Percentiles rank a stretch among this genome's conserved stretches.
phyloP scores from a whole-genome alignment of 129 eudicot species.

The Artemisia annua region DNA sequence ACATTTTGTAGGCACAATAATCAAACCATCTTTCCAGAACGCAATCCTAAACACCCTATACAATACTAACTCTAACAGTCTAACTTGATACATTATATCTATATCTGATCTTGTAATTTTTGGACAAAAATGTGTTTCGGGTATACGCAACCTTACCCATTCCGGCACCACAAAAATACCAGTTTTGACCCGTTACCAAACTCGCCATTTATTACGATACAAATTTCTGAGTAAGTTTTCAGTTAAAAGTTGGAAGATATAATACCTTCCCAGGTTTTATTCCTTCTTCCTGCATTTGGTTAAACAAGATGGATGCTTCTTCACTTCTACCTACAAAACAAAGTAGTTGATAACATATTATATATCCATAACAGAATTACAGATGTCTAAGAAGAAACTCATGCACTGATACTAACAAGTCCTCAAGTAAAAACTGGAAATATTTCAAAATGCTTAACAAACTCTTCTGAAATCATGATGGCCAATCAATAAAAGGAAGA shows the following conservation, averaged over 20 bases:
- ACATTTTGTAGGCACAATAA: too few relatives aligned
- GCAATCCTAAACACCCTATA: too few relatives aligned
- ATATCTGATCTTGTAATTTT: too few relatives aligned
- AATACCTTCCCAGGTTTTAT: slow-evolving; percentile 88
- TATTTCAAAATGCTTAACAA: slow-evolving; percentile 13
- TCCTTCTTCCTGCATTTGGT: slow-evolving; percentile 85
- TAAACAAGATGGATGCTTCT: slow-evolving; percentile 71
- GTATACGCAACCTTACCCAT: too few relatives aligned
- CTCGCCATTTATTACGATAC: too few relatives aligned
- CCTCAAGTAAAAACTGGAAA: not conserved
- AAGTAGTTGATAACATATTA: slow-evolving; percentile 6
- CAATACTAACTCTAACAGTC: too few relatives aligned
- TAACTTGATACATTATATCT: too few relatives aligned
- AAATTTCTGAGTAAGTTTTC: not conserved
- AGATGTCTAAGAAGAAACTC: not conserved
- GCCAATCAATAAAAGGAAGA: slow-evolving; percentile 14
- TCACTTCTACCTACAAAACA: slow-evolving; percentile 56
- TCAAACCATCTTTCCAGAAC: too few relatives aligned
- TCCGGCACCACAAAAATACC: too few relatives aligned
- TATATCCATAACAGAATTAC: slow-evolving; percentile 5
- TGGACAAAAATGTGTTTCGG: too few relatives aligned
- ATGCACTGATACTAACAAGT: slow-evolving; percentile 3
- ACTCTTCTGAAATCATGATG: slow-evolving; percentile 9
- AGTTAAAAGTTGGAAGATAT: not conserved
- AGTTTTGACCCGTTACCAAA: too few relatives aligned